Conservation (phyloP, 1,284 basidiomycete species). For the Afroboletus lepidellus region DNA sequence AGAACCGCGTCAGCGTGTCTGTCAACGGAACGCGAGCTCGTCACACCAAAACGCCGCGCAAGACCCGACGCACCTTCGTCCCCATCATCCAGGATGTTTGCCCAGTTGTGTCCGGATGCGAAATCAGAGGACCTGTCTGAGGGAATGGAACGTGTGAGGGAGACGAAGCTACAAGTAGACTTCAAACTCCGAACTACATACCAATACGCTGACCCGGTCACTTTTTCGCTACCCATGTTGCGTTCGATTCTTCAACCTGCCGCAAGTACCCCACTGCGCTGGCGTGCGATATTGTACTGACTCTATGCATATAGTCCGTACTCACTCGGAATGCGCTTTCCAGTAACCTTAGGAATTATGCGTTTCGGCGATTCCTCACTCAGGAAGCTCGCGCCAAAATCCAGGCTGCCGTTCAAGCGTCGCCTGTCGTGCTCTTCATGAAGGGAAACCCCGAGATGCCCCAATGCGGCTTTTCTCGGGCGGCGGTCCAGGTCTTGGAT, state of each 20-base stretch:
- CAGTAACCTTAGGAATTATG: slow-evolving; percentile 1
- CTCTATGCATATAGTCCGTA: slow-evolving; percentile 24
- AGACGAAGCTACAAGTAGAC: no score
- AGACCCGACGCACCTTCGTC: no score
- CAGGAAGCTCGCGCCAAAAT: slow-evolving; percentile 43
- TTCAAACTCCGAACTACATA: no score
- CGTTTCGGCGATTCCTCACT: slow-evolving; percentile 42
- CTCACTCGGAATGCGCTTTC: slow-evolving; percentile 13
- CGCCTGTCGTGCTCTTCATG: slow-evolving; percentile 82
- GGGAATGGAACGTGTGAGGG: no score
- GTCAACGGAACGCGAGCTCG: no score
- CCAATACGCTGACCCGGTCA: no score
- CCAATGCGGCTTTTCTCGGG: slow-evolving; percentile 94
- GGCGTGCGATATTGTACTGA: neutral
- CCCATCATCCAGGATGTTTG: no score
- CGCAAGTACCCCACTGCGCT: slow-evolving; percentile 6
- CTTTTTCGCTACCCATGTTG: no score
- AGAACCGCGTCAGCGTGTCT: no score
- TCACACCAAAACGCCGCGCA: no score
- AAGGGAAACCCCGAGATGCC: slow-evolving; percentile 85
- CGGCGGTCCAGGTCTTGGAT: slow-evolving; percentile 88
- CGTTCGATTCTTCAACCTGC: slow-evolving; percentile 32
- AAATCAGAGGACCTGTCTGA: no score
- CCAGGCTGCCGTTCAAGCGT: slow-evolving; percentile 48
- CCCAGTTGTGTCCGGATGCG: no score